phyloP scores from a whole-genome alignment of 306 rosid genomes.

The Abrus precatorius region DNA sequence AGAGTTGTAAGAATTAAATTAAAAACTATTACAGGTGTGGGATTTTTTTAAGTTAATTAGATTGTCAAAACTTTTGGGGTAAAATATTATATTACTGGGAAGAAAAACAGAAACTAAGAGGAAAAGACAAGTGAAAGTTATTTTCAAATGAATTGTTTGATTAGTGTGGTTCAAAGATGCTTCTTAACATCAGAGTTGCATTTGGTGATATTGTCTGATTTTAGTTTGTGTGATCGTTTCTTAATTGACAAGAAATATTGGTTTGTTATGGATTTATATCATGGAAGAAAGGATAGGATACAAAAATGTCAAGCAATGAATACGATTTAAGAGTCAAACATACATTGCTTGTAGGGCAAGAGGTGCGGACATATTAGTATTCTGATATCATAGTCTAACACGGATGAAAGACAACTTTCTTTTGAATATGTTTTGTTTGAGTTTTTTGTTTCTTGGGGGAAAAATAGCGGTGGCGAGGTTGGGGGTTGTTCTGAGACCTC shows the following conservation, averaged over 20 bases:
- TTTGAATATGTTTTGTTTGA: background rate
- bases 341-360: slow-evolving; percentile 20
- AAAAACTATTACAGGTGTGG: slow-evolving; percentile 17
- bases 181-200: background rate
- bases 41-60: slow-evolving; percentile 19
- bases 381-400: slow-evolving; percentile 14
- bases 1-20: slow-evolving; percentile 43
- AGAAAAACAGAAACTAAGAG: background rate
- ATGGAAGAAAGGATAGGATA: background rate
- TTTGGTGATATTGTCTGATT: slow-evolving; percentile 15
- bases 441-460: background rate
- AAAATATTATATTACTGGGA: slow-evolving; percentile 25
- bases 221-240: background rate
- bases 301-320: background rate
- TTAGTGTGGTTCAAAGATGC: slow-evolving; percentile 21
- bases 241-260: background rate
- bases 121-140: background rate
- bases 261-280: background rate
- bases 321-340: background rate
- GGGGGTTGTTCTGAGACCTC: no score
- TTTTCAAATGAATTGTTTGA: slow-evolving; percentile 31
- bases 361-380: background rate
- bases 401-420: slow-evolving; percentile 5
- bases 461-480: no score
- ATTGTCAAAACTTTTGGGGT: slow-evolving; percentile 1